Percentiles rank a stretch among this genome's conserved stretches.
Conservation (phyloP, 768 basidiomycete genomes). For the Tephrocybe sp. region DNA sequence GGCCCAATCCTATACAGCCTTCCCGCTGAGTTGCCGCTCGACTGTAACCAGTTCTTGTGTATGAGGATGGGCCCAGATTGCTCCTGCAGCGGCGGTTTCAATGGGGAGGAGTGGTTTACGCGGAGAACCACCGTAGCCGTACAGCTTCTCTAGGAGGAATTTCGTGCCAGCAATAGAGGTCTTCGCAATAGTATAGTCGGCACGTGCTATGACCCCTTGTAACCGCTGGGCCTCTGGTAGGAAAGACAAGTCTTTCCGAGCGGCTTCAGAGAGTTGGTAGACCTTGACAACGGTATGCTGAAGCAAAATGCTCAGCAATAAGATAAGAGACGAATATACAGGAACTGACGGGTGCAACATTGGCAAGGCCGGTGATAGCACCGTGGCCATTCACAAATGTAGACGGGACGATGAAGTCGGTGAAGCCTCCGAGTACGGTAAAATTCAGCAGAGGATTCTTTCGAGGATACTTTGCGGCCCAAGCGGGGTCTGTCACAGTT, state of each 20-base stretch:
- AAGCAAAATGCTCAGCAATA: neutral
- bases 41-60: constrained; percentile 65
- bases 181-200: constrained; percentile 79
- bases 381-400: constrained; percentile 77
- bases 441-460: constrained; percentile 69
- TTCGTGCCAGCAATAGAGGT: constrained; percentile 84
- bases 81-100: constrained; percentile 49
- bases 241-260: constrained; percentile 52
- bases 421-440: constrained; percentile 83
- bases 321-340: constrained; percentile 7
- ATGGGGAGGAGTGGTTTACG: constrained; percentile 77
- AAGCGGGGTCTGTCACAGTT: constrained; percentile 55
- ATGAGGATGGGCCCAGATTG: constrained; percentile 73
- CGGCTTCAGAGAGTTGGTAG: constrained; percentile 59
- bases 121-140: constrained; percentile 83
- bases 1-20: constrained; percentile 23
- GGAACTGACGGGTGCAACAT: constrained; percentile 68
- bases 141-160: constrained; percentile 66
- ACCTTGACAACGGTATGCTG: constrained; percentile 62
- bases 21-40: constrained; percentile 57
- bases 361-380: constrained; percentile 88
- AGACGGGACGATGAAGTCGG: constrained; percentile 80
- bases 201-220: constrained; percentile 80
- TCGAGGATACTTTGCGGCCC: constrained; percentile 62
- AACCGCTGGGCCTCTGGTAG: constrained; percentile 71